Evolutionary conservation across 2,329 filamentous ascomycete genomes (phyloP), one percentile per base, ranked within the genome.

Genomic region (Colletotrichum karsti): DNA sequence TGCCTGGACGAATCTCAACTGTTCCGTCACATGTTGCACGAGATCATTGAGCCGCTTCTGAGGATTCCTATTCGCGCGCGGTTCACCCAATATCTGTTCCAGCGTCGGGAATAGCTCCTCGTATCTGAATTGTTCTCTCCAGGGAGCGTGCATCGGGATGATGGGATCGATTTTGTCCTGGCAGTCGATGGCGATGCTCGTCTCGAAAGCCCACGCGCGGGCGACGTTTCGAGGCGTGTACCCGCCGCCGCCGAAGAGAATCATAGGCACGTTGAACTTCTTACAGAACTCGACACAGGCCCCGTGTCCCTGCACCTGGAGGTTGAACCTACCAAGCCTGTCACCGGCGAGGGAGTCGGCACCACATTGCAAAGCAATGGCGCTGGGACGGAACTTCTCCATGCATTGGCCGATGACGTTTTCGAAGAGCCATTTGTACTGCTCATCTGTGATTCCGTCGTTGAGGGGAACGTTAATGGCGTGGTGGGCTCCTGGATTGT

Each of bases 211-310:
- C 96, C 96, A 99, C 30, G 95, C 94, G 60, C 96, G 92, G 44
- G 96, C 96, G 7, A 99, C 96, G 75, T 99, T 99, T 71, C 95
- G 90, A 5, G 96, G 95, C 13, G 96, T 99, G 81, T 99, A 99
- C 28, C 96, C 96, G 63, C 96, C 96, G 41, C 96, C 96, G 48
- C 96, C 96, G 66, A 98, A 93, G 61, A 99, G 89, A 55, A 99
- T 90, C 69, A 98, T 87, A 3, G 96, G 96, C 2, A 97, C 84
- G 7, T 88, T 86, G 70, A 94, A 89, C 51, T 85, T 88, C 80
- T 98, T 98, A 79, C 95, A 94, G 74, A 92, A 98, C 55, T 91
- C 90, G 66, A 98, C 93, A 78, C 96, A 99, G 71, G 92, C 91
- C 59, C 94, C 95, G 80, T 99, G 96, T 13, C 95, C 95, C 77